Conservation (phyloP, 1,284 basidiomycete species). For the Agaricales sp. region DNA sequence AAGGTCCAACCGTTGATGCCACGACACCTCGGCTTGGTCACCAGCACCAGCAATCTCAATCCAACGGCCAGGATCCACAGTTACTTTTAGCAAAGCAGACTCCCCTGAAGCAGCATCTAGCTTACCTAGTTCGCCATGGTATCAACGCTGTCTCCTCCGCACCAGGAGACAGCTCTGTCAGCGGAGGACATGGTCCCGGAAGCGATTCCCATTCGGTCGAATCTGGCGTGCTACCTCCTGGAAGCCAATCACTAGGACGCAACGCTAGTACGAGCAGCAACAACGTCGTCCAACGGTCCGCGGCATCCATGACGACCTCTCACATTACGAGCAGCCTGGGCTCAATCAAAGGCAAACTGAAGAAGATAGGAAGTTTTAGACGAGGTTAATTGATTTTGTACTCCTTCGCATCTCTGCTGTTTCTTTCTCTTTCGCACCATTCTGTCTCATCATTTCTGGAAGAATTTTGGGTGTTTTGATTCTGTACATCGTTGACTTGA, state of each 20-base stretch:
- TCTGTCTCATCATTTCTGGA: neutral
- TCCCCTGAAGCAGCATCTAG: conserved; percentile 65
- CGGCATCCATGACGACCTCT: conserved; percentile 22
- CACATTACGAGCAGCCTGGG: conserved; percentile 25
- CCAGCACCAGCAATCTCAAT: neutral
- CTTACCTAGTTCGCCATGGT: conserved; percentile 68
- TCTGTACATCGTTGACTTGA: too few species aligned
- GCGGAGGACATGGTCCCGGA: conserved; percentile 13
- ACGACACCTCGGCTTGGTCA: neutral
- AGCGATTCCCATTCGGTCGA: conserved; percentile 51
- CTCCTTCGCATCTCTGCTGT: neutral
- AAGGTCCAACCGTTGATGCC: neutral
- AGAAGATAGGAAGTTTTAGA: neutral
- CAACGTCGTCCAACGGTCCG: conserved; percentile 14
- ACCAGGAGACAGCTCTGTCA: conserved; percentile 39
- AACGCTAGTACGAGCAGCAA: conserved; percentile 11
- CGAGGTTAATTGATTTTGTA: neutral
- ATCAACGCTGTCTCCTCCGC: conserved; percentile 70
- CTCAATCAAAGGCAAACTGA: conserved; percentile 22
- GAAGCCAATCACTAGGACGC: conserved; percentile 53
- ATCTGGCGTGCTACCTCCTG: conserved; percentile 33
- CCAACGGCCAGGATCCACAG: conserved; percentile 18
- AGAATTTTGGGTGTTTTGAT: neutral
- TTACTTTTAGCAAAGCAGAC: conserved; percentile 44
- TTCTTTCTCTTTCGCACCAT: neutral